phyloP scores from a whole-genome alignment of 1,284 basidiomycete genomes.

The Leucoagaricus sp. region DNA sequence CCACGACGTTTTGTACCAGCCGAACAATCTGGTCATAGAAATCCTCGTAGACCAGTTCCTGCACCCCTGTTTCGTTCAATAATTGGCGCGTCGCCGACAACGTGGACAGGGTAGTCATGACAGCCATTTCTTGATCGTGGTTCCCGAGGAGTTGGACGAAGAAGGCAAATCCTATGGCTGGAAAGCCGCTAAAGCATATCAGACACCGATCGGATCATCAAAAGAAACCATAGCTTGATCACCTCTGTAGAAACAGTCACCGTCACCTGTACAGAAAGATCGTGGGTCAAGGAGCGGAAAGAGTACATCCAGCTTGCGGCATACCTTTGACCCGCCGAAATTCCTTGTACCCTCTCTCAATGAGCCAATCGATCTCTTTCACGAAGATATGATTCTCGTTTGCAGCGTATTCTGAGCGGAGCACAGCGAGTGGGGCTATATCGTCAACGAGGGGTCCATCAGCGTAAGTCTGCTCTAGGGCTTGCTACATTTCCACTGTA shows the following conservation, averaged over 20 bases:
- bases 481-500: constrained; percentile 35
- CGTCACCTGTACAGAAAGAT: constrained; percentile 52
- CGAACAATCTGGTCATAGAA: constrained; percentile 33
- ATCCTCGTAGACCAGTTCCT: constrained; percentile 51
- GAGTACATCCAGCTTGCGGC: constrained; percentile 17
- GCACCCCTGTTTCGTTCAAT: constrained; percentile 66
- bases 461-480: constrained; percentile 46
- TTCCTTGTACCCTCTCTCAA: constrained; percentile 54
- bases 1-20: constrained; percentile 38
- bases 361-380: constrained; percentile 67
- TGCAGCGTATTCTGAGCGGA: constrained; percentile 65
- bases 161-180: constrained; percentile 73
- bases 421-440: constrained; percentile 46
- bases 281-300: neutral
- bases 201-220: neutral
- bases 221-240: constrained; percentile 22
- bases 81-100: constrained; percentile 53
- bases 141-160: constrained; percentile 57
- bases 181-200: constrained; percentile 12
- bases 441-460: constrained; percentile 51
- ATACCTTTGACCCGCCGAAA: constrained; percentile 71
- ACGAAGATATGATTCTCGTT: constrained; percentile 58
- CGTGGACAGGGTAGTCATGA: constrained; percentile 51
- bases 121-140: constrained; percentile 44
- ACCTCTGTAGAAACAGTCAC: constrained; percentile 84